These are phyloP conservation scores for Periconia sp. DNA, from an alignment of 2,329 filamentous ascomycete species.

Conservation along the genomic window DNA sequence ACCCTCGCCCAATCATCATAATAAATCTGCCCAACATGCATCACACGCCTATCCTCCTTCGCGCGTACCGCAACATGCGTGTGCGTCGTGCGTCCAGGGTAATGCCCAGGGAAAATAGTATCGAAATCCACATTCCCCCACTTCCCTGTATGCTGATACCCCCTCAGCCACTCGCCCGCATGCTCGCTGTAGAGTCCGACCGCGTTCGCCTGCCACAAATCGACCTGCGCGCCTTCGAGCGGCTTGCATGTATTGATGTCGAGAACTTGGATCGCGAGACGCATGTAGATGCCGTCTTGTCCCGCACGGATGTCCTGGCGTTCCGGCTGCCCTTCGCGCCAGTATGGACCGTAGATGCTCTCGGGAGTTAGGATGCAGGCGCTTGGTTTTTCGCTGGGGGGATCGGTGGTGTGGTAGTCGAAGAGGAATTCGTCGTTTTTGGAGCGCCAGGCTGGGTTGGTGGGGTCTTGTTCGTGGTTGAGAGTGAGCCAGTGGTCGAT, in stretches of 20 bases:
- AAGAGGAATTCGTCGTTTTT: neutral
- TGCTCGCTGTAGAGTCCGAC: conserved; percentile 17
- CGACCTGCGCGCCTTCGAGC: conserved; percentile 48
- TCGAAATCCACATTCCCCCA: conserved; percentile 52
- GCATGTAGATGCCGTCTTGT: conserved; percentile 50
- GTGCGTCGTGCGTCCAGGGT: conserved; percentile 16
- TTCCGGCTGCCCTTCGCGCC: conserved; percentile 51
- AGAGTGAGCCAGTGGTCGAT: neutral
- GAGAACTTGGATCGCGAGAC: conserved; percentile 53
- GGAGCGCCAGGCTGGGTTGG: neutral
- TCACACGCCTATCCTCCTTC: conserved; percentile 20
- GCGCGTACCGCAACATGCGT: conserved; percentile 29
- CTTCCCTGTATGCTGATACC: conserved; percentile 46
- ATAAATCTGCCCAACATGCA: conserved; percentile 33
- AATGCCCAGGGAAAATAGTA: conserved; percentile 48
- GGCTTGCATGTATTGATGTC: conserved; percentile 54
- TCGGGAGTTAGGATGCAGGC: conserved; percentile 19
- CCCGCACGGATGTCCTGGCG: conserved; percentile 50
- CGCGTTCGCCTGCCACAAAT: conserved; percentile 52
- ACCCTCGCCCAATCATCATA: conserved; percentile 39
- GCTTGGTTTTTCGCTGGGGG: neutral
- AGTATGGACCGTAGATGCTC: conserved; percentile 22
- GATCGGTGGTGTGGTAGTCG: neutral
- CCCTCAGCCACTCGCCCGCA: conserved; percentile 37
- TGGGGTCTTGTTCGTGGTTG: neutral